Conservation (phyloP, 2,329 filamentous ascomycete genomes). For the Pseudogymnoascus sp. region DNA sequence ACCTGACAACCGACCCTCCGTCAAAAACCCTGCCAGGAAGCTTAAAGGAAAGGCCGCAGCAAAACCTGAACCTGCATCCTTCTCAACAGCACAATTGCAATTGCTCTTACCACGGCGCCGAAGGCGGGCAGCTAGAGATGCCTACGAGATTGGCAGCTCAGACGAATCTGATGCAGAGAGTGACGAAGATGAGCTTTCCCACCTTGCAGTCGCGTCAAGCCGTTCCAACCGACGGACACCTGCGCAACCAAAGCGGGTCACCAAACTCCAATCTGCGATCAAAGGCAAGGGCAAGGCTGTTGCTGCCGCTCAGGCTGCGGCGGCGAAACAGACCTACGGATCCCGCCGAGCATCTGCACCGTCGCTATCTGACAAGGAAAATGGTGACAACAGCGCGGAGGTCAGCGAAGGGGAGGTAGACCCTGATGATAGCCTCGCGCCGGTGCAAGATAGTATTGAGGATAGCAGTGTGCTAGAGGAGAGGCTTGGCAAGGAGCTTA, state of each 20-base stretch:
- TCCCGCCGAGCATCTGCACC: constrained; percentile 19
- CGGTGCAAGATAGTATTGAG: constrained; percentile 35
- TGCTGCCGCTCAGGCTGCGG: constrained; percentile 11
- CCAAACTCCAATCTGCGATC: constrained; percentile 18
- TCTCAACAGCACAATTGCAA: constrained; percentile 30
- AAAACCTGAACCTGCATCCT: constrained; percentile 18
- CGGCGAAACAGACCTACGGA: constrained; percentile 40
- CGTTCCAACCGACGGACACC: constrained; percentile 24
- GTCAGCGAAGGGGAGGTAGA: constrained; percentile 27
- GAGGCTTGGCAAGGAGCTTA: constrained; percentile 38
- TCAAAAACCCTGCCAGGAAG: constrained; percentile 14
- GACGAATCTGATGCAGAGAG: constrained; percentile 40
- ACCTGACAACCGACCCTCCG: constrained; percentile 40
- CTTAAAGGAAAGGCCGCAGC: constrained; percentile 12
- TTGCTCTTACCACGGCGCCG: constrained; percentile 28
- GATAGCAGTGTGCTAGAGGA: constrained; percentile 31
- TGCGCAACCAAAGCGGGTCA: constrained; percentile 21
- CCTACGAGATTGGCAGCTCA: constrained; percentile 35
- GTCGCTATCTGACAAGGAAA: constrained; percentile 49
- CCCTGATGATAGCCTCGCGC: constrained; percentile 34
- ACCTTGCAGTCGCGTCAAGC: constrained; percentile 33
- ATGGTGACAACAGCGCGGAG: constrained; percentile 32
- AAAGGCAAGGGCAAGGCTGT: constrained; percentile 13
- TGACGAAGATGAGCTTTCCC: constrained; percentile 49
- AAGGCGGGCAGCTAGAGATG: constrained; percentile 22